Percentiles rank a stretch among this genome's conserved stretches.
Conservation (phyloP, 306 rosid species). For the Dryas alaskensis region DNA sequence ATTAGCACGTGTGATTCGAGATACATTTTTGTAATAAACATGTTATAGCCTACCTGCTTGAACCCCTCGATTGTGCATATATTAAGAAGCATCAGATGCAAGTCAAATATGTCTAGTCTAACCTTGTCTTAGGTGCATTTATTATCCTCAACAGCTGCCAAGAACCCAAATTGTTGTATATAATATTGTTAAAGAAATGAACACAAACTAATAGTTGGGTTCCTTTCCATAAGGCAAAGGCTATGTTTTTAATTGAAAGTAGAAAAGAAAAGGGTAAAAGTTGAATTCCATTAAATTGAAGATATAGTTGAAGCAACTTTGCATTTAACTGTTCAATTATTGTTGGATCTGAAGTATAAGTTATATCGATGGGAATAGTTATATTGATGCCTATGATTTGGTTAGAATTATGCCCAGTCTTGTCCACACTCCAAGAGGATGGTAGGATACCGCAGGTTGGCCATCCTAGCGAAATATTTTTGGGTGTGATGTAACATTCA, state of each 20-base stretch:
- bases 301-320: not conserved
- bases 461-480: too few relatives aligned
- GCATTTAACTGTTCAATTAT: not conserved
- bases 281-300: not conserved
- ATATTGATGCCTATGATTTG: not conserved
- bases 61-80: conserved; percentile 40
- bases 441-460: too few relatives aligned
- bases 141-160: not conserved
- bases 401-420: not conserved
- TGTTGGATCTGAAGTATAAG: too few relatives aligned
- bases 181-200: conserved; percentile 5
- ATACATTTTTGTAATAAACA: conserved; percentile 56
- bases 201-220: conserved; percentile 5
- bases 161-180: conserved; percentile 21
- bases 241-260: not conserved
- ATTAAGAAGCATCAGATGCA: conserved; percentile 11
- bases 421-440: too few relatives aligned
- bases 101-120: conserved; percentile 18
- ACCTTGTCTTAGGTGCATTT: conserved; percentile 18
- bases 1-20: conserved; percentile 79
- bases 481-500: too few relatives aligned
- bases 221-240: not conserved
- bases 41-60: conserved; percentile 9
- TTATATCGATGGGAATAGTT: not conserved
- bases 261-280: not conserved